Conservation (phyloP, 495 filamentous ascomycete genomes). For the Podospora pseudoanserina region DNA sequence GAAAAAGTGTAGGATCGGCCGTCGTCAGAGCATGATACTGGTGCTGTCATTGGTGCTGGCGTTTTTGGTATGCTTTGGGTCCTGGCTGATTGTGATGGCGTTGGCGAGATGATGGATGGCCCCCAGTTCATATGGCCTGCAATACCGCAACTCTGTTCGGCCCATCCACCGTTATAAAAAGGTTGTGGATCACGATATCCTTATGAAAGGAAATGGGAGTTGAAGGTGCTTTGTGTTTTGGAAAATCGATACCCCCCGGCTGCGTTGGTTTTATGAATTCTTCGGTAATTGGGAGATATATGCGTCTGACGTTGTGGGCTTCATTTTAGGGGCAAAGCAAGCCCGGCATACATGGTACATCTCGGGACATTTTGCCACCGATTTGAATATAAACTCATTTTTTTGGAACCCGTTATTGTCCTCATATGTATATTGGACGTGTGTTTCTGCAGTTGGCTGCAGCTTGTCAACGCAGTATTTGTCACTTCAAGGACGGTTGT, state of each 20-base stretch:
- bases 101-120: neutral
- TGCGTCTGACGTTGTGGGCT: neutral
- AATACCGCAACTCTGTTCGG: neutral
- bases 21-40: slow-evolving; percentile 8
- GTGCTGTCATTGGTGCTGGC: slow-evolving; percentile 13
- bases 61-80: slow-evolving; percentile 11
- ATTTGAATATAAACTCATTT: too few species aligned
- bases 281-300: neutral
- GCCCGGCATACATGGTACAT: too few species aligned
- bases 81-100: slow-evolving; percentile 8
- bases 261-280: neutral
- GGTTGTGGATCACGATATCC: neutral
- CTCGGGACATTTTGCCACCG: too few species aligned
- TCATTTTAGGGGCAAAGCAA: neutral
- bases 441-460: neutral
- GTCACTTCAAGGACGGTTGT: too few species aligned
- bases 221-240: neutral
- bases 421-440: neutral
- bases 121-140: neutral
- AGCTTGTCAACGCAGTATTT: too few species aligned
- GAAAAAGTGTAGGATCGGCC: slow-evolving; percentile 5
- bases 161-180: neutral
- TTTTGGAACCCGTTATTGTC: too few species aligned
- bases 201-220: neutral
- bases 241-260: neutral